Evolutionary conservation across 2,329 filamentous ascomycete genomes (phyloP).

Genomic region (Aspergillus hiratsukae): DNA sequence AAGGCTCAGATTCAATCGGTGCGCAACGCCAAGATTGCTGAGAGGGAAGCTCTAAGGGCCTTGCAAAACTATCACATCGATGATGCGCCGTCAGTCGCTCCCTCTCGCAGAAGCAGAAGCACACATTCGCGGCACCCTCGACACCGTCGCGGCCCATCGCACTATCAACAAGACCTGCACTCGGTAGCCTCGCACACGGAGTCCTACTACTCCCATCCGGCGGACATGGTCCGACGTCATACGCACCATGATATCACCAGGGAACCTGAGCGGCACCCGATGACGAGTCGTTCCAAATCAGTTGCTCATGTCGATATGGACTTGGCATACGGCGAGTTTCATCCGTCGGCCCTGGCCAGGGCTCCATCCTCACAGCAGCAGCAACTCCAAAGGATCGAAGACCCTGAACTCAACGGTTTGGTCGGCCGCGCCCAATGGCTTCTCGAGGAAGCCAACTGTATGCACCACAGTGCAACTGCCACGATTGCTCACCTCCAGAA

Average conservation of each 20-base stretch:
- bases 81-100: conserved; percentile 42
- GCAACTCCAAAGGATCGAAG: conserved; percentile 41
- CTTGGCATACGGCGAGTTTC: conserved; percentile 83
- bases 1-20: conserved; percentile 76
- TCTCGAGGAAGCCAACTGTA: conserved; percentile 80
- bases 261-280: conserved; percentile 20
- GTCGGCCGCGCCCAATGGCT: conserved; percentile 71
- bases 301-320: conserved; percentile 70
- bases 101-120: conserved; percentile 38
- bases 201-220: conserved; percentile 17
- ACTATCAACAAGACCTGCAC: conserved; percentile 29
- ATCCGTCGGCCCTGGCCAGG: conserved; percentile 50
- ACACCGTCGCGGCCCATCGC: conserved; percentile 2
- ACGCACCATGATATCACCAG: conserved; percentile 33
- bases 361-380: conserved; percentile 6
- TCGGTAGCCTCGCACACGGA: conserved; percentile 18
- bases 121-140: conserved; percentile 26
- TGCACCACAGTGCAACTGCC: conserved; percentile 75
- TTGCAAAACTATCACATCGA: conserved; percentile 49
- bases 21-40: conserved; percentile 55
- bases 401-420: conserved; percentile 61
- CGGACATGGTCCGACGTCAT: conserved; percentile 33
- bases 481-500: conserved; percentile 77
- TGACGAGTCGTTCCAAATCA: conserved; percentile 27
- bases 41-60: conserved; percentile 57